These are phyloP conservation scores for Xylaria curta DNA, from an alignment of 495 filamentous ascomycete genomes.

Conservation along the genomic window DNA sequence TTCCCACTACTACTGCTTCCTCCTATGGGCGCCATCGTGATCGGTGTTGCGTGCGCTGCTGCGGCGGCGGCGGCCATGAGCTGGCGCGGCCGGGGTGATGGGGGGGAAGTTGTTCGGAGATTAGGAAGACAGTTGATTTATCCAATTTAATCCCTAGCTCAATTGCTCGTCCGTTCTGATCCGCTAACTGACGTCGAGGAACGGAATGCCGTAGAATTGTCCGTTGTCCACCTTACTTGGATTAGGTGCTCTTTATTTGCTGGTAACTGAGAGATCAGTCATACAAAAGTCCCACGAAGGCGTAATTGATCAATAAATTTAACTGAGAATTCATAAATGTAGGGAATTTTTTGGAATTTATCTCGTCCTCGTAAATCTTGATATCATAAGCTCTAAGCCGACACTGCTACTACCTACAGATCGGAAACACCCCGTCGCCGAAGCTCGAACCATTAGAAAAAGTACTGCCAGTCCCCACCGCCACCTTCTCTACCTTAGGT, in stretches of 20 bases:
- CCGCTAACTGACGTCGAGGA: neutral
- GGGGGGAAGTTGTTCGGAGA: neutral
- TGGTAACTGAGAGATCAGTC: neutral
- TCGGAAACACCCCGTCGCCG: neutral
- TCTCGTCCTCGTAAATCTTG: neutral
- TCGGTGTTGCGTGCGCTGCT: conserved; percentile 10
- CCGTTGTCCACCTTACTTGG: neutral
- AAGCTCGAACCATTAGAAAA: conserved; percentile 16
- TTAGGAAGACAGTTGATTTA: neutral
- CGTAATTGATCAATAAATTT: neutral
- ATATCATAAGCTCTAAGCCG: neutral
- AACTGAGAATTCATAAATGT: neutral
- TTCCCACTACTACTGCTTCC: neutral
- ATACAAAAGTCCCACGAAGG: neutral
- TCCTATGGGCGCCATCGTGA: conserved; percentile 20
- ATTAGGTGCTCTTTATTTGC: neutral
- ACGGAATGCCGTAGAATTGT: neutral
- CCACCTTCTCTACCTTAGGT: neutral
- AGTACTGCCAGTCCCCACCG: conserved; percentile 26
- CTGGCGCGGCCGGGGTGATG: conserved; percentile 8
- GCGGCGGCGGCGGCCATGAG: conserved; percentile 23
- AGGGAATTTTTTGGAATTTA: neutral
- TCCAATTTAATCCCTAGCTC: neutral
- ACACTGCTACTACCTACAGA: neutral
- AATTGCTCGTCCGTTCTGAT: neutral